Percentiles rank a stretch among this genome's conserved stretches.
Conservation (phyloP, 2,329 filamentous ascomycete species). For the Ceratocystis eucalypticola region DNA sequence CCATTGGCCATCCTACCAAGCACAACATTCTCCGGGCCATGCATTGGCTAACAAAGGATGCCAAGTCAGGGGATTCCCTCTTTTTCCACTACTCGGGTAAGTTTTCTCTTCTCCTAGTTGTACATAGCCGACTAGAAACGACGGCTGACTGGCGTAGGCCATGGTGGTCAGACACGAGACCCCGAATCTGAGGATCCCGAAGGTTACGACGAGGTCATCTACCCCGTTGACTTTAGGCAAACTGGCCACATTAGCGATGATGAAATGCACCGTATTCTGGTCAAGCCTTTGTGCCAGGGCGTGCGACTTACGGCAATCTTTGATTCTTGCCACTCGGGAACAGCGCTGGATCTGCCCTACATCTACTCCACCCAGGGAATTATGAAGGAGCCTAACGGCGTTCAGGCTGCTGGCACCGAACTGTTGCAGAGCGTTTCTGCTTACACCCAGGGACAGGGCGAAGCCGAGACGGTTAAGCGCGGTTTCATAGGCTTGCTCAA, state of each 20-base stretch:
- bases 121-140: background rate
- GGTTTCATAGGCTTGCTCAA: slow-evolving; percentile 46
- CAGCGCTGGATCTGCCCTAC: slow-evolving; percentile 52
- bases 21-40: slow-evolving; percentile 89
- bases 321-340: slow-evolving; percentile 54
- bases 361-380: slow-evolving; percentile 57
- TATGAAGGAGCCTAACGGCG: slow-evolving; percentile 54
- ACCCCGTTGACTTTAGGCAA: slow-evolving; percentile 67
- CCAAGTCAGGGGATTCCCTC: slow-evolving; percentile 78
- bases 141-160: slow-evolving; percentile 36
- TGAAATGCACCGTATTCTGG: slow-evolving; percentile 66
- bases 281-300: slow-evolving; percentile 40
- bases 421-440: slow-evolving; percentile 46
- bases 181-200: slow-evolving; percentile 69
- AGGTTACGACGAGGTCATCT: slow-evolving; percentile 72
- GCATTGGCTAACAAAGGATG: slow-evolving; percentile 96
- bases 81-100: slow-evolving; percentile 95
- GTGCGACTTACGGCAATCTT: slow-evolving; percentile 50
- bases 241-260: slow-evolving; percentile 74
- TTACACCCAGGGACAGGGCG: slow-evolving; percentile 26
- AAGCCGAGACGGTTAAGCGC: slow-evolving; percentile 36
- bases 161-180: slow-evolving; percentile 71
- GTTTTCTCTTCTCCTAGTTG: slow-evolving; percentile 22
- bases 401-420: slow-evolving; percentile 53
- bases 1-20: slow-evolving; percentile 93